phyloP scores from a whole-genome alignment of 306 rosid species.

The Corylus heterophylla region DNA sequence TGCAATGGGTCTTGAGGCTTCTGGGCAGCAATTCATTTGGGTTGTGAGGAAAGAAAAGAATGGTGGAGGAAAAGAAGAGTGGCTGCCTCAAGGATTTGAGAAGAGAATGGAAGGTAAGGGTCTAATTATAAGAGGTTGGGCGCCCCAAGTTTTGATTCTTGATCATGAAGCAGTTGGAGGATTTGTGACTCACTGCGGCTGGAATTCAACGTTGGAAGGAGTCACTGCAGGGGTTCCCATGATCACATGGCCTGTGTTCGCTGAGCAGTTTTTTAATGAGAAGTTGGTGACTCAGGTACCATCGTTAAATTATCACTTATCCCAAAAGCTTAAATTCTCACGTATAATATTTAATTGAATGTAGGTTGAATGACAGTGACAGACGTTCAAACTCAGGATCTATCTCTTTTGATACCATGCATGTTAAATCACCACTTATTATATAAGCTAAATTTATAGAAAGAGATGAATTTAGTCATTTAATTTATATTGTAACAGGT shows the following conservation, averaged over 20 bases:
- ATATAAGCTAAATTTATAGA: no score
- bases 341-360: no score
- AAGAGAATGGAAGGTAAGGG: constrained; percentile 33
- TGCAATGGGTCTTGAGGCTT: constrained; percentile 39
- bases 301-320: no score
- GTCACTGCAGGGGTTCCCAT: constrained; percentile 37
- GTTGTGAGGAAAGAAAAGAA: constrained; percentile 30
- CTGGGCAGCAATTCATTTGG: constrained; percentile 37
- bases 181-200: constrained; percentile 56
- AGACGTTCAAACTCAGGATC: no score
- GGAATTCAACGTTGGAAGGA: constrained; percentile 28
- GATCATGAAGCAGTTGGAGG: constrained; percentile 39
- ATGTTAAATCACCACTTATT: no score
- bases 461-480: no score
- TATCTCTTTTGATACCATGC: no score
- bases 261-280: constrained; percentile 48
- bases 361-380: no score
- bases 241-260: constrained; percentile 46
- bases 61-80: background rate
- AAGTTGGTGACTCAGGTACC: constrained; percentile 25
- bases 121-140: constrained; percentile 44
- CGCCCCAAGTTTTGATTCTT: constrained; percentile 43
- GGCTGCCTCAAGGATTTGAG: background rate
- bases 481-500: background rate
- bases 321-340: no score